phyloP scores from a whole-genome alignment of 2,329 filamentous ascomycete genomes.

The Trichoderma afroharzianum region DNA sequence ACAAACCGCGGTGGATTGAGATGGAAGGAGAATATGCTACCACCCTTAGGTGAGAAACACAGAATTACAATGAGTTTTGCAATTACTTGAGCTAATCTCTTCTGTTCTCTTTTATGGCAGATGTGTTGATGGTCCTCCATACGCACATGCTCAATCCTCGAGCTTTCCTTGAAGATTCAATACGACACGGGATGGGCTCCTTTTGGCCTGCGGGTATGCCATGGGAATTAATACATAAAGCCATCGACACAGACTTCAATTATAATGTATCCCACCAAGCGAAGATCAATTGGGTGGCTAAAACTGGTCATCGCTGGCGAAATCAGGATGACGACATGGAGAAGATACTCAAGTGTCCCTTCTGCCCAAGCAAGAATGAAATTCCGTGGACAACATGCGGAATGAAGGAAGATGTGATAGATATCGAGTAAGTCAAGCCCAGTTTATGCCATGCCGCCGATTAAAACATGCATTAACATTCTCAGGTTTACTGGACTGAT shows the following conservation, averaged over 20 bases:
- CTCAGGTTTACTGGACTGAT: conserved; percentile 16
- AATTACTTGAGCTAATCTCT: not conserved
- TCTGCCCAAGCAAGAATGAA: conserved; percentile 40
- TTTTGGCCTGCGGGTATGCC: conserved; percentile 64
- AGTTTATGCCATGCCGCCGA: too few relatives aligned
- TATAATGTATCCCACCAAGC: conserved; percentile 48
- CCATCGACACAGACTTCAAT: conserved; percentile 57
- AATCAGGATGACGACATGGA: conserved; percentile 48
- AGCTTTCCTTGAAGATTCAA: conserved; percentile 69
- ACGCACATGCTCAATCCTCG: conserved; percentile 74
- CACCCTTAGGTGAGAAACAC: conserved; percentile 51
- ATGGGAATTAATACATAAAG: conserved; percentile 56
- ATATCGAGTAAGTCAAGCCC: not conserved
- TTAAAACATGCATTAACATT: not conserved
- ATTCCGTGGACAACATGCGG: conserved; percentile 60
- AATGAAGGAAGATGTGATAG: conserved; percentile 25
- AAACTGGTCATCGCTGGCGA: conserved; percentile 55
- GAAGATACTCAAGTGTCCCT: conserved; percentile 54
- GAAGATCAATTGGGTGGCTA: conserved; percentile 43
- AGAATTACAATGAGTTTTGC: not conserved
- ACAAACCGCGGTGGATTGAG: conserved; percentile 15
- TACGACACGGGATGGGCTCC: conserved; percentile 52
- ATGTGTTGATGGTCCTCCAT: conserved; percentile 79
- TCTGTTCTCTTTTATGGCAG: conserved; percentile 32
- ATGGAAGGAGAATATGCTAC: conserved; percentile 45